Base-by-base conservation (phyloP, 768 basidiomycete genomes). In the Daedaleopsis nitida region DNA sequence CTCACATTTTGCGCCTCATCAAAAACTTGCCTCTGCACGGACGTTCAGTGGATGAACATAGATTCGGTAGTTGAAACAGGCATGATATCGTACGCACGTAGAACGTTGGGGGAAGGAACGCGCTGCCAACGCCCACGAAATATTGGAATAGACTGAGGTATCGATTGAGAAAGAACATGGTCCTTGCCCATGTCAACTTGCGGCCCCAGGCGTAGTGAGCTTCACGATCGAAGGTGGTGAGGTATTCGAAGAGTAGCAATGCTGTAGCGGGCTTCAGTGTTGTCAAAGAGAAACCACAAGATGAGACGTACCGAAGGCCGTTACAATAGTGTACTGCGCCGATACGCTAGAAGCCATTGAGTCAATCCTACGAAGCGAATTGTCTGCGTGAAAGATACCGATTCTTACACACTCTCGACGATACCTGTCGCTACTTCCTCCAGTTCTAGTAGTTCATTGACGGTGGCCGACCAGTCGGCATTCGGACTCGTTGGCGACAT, bases 131-230 rank as follows among this genome's bases (percentile, higher is more conserved):
- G 10, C 32, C 17, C 10, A 34, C 51, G 9, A 24, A 24, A 19
- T 52, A 54, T 43, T 39, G 38, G 19, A 54, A n/a, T 12, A 44
- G 19, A 39, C 53, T 54, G n/a, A 54, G 8, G 21, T 54, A 54
- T 13, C 53, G 53, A 21, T 54, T 54, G 38, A 54, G 53, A 21
- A 54, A 42, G 17, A 54, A 54, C 37, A 54, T 24, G 3, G 53
- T 24, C 17, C 21, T 38, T 19, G 42, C 53, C 53, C 53, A 44
- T 16, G 53, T 21, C 6, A 42, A 32, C 21, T 23, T 16, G n/a
- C 38, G 27, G 37, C 37, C n/a, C 53, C 38, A 54, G 9, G 27
- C 21, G 23, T 42, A 54, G n/a, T 35, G 37, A 21, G 42, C n/a
- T 43, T 54, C 53, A 11, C 42, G 37, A 6, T 54, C 38, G 38